phyloP scores from a whole-genome alignment of 345 rosid genomes.

The Populus alba region DNA sequence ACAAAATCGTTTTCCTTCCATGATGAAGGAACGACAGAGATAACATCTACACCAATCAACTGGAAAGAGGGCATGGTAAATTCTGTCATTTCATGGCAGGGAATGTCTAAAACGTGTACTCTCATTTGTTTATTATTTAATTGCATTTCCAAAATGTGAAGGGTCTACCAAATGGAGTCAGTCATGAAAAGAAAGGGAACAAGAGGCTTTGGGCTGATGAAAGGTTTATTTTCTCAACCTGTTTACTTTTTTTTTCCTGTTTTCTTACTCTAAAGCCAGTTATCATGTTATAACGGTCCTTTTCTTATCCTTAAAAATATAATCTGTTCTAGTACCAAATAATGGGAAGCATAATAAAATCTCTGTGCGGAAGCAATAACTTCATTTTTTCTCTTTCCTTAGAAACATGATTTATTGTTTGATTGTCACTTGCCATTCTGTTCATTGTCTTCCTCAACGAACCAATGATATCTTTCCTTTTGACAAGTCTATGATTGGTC shows the following conservation, averaged over 20 bases:
- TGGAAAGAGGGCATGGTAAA: constrained; percentile 93
- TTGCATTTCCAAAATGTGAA: constrained; percentile 30
- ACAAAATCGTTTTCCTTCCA: constrained; percentile 74
- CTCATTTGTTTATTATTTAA: constrained; percentile 4
- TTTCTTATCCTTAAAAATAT: neutral
- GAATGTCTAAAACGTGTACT: neutral
- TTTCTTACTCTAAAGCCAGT: neutral
- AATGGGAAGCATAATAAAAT: neutral
- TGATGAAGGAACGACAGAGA: constrained; percentile 81
- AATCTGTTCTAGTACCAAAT: neutral
- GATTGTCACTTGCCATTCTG: neutral
- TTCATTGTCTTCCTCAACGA: neutral
- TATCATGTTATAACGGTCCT: neutral
- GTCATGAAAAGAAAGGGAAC: constrained; percentile 80
- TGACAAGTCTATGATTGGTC: neutral
- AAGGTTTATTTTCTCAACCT: constrained; percentile 45
- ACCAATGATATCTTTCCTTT: neutral
- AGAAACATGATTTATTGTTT: neutral
- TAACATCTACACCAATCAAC: constrained; percentile 69
- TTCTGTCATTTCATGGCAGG: neutral
- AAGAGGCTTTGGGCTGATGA: constrained; percentile 68
- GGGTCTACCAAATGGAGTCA: constrained; percentile 84
- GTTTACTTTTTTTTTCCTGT: neutral
- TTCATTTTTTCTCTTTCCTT: neutral
- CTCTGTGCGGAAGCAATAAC: neutral